Evolutionary conservation across 2,329 filamentous ascomycete species (phyloP).

Genomic region (Akanthomyces lecanii): DNA sequence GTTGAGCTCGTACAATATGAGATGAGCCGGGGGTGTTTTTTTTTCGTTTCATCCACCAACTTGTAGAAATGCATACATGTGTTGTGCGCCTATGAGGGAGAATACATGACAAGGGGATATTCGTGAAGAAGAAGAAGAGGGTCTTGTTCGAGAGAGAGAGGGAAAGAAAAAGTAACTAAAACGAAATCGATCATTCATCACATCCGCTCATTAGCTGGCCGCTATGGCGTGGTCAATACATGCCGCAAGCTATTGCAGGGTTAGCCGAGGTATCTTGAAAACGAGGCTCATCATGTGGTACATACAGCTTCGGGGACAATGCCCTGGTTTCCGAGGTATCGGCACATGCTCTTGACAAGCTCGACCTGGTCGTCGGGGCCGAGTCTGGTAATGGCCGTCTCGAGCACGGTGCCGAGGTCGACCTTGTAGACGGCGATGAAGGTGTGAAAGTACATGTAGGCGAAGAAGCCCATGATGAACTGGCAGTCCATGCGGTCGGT

Average conservation of each 20-base stretch:
- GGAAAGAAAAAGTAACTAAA: conserved; percentile 3
- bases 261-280: neutral
- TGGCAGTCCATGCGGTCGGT: conserved; percentile 99
- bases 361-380: conserved; percentile 86
- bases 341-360: conserved; percentile 60
- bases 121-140: neutral
- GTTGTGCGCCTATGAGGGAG: neutral
- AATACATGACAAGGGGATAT: neutral
- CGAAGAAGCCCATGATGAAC: conserved; percentile 99
- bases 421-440: conserved; percentile 90
- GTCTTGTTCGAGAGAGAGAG: neutral
- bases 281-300: neutral
- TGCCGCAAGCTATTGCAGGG: conserved; percentile 1
- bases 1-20: conserved; percentile 4
- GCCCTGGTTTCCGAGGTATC: conserved; percentile 64
- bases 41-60: neutral
- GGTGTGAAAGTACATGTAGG: conserved; percentile 97
- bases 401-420: conserved; percentile 80
- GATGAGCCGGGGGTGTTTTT: neutral
- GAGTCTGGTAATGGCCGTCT: conserved; percentile 86
- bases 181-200: conserved; percentile 8
- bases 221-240: conserved; percentile 18
- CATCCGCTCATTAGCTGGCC: conserved; percentile 7
- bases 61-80: conserved; percentile 11
- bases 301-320: conserved; percentile 32